These are phyloP conservation scores for Saccharomycopsis sp. DNA, from an alignment of 805 yeast species.

Conservation along the genomic window DNA sequence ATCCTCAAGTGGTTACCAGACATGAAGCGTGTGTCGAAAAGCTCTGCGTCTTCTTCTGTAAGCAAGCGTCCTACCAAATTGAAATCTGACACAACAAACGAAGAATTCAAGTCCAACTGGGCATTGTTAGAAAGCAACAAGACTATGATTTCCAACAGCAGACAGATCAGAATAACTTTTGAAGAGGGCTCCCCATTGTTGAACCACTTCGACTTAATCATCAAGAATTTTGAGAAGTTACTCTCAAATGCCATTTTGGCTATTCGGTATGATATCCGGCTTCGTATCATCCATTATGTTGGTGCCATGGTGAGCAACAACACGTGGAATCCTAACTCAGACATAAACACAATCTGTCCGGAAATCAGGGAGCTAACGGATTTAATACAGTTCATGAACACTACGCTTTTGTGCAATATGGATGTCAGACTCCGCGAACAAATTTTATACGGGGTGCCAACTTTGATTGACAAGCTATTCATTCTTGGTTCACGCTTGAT, in stretches of 20 bases:
- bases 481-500: conserved; percentile 48
- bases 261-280: conserved; percentile 51
- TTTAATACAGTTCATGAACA: conserved; percentile 41
- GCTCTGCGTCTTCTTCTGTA: neutral
- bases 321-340: conserved; percentile 44
- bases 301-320: conserved; percentile 42
- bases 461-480: conserved; percentile 43
- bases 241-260: conserved; percentile 31
- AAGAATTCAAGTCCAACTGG: conserved; percentile 17
- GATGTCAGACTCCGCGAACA: conserved; percentile 26
- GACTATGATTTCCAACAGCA: conserved; percentile 11
- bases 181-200: conserved; percentile 20
- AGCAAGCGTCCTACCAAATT: neutral
- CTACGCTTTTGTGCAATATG: conserved; percentile 32
- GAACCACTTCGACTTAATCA: conserved; percentile 25
- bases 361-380: conserved; percentile 45
- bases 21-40: conserved; percentile 36
- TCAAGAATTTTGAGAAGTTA: conserved; percentile 24
- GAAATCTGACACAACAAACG: neutral
- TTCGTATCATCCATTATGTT: conserved; percentile 45
- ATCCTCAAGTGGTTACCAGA: conserved; percentile 53
- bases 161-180: conserved; percentile 12
- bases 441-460: conserved; percentile 43
- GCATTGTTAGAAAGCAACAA: conserved; percentile 16
- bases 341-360: conserved; percentile 55